Percentiles rank a stretch among this genome's conserved stretches.
phyloP scores from a whole-genome alignment of 2,329 filamentous ascomycete species.

The Colletotrichum endophyticum region DNA sequence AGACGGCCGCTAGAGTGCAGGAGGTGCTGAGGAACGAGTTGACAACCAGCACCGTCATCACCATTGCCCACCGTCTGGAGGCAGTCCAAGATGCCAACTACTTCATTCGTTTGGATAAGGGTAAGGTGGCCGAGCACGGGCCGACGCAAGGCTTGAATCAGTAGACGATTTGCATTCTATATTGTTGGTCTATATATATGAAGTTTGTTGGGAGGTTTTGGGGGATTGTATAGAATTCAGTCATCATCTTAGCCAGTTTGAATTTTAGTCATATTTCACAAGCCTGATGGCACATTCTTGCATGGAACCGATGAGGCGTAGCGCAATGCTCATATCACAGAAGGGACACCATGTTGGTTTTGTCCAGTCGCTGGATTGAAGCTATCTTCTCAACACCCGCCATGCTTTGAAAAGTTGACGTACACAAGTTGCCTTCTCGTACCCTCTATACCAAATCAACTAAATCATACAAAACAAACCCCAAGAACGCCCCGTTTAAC shows the following conservation, averaged over 20 bases:
- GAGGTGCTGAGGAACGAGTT: conserved; percentile 61
- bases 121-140: conserved; percentile 54
- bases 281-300: not conserved
- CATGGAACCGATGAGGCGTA: not conserved
- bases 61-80: conserved; percentile 69
- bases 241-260: not conserved
- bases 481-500: not conserved
- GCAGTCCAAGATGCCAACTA: conserved; percentile 65
- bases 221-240: not conserved
- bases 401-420: not conserved
- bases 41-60: conserved; percentile 63
- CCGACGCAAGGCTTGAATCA: conserved; percentile 30
- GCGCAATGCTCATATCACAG: not conserved
- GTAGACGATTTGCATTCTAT: not conserved
- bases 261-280: not conserved
- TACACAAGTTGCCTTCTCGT: not conserved
- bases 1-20: conserved; percentile 64
- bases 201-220: not conserved
- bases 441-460: not conserved
- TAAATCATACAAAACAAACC: not conserved
- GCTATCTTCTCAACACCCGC: not conserved
- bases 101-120: conserved; percentile 57
- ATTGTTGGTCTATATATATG: not conserved
- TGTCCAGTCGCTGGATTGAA: not conserved
- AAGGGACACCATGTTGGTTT: not conserved